Evolutionary conservation across 768 basidiomycete species (phyloP), one percentile per base, ranked within the genome.

Genomic region (Pholiota molesta): DNA sequence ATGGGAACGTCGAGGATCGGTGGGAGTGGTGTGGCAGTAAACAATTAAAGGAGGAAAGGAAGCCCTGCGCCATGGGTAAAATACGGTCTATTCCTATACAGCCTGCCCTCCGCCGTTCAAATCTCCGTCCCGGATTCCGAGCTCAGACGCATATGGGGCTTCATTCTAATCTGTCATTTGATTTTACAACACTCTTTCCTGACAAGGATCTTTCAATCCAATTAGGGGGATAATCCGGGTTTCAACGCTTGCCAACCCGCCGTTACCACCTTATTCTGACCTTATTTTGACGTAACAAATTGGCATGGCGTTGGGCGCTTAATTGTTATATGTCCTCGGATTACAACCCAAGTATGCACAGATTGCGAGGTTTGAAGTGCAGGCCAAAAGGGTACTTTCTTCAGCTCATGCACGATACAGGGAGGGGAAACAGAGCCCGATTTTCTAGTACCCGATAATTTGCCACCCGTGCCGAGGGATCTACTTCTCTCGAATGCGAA

Each of bases 81-180:
- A 52, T 21, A 39, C 47, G n/a, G 33, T 58, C 56, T 58, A 58
- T 58, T 58, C 57, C 47, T 58, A 58, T 58, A 37, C 47, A 56
- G 33, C 14, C 13, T 55, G 31, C 45, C 35, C 55, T 42, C 39
- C 39, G 40, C 55, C 39, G 39, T 51, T 37, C 57, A 56, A 56
- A 56, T 56, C 47, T 58, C 57, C 57, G 57, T 58, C 47, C 57
- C 57, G 57, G 57, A 35, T 49, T 51, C 57, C 57, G 57, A 58
- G 31, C 47, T 14, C 45, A 58, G 44, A 23, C 40, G 56, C 56
- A 57, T 57, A 57, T 57, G 44, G 44, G 45, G 23, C 7, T 44
- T 56, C 57, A 58, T 49, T 49, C 47, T 26, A 49, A 49, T 49
- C 47, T 58, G 45, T 51, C 57, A 58, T 49, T 58, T 58, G 57